A percentile compares a stretch with the other conserved stretches of the same genome.
Conservation (phyloP, 2,329 filamentous ascomycete species). For the Microascus cirrosus region DNA sequence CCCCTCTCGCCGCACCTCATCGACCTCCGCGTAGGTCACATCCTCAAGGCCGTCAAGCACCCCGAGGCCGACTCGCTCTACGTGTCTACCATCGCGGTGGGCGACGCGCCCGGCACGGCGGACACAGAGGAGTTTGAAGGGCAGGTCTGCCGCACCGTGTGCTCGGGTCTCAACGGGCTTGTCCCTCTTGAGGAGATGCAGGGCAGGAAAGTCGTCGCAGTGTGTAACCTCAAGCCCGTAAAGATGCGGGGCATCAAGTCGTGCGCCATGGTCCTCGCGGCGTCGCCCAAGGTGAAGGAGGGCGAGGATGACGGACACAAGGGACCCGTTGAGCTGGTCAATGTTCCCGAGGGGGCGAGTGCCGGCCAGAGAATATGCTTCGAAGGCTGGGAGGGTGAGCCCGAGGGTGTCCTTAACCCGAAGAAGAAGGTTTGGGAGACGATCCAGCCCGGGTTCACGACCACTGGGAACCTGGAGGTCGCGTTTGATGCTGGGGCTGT, state of each 20-base stretch:
- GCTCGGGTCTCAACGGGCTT: slow-evolving; percentile 90
- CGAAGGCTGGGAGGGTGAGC: slow-evolving; percentile 87
- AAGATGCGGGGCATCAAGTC: slow-evolving; percentile 88
- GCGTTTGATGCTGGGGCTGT: slow-evolving; percentile 74
- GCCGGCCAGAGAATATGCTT: slow-evolving; percentile 88
- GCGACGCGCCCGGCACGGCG: slow-evolving; percentile 67
- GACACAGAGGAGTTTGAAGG: slow-evolving; percentile 89
- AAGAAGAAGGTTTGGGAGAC: slow-evolving; percentile 99
- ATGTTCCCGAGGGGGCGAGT: slow-evolving; percentile 63
- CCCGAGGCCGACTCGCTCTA: slow-evolving; percentile 94
- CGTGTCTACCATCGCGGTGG: slow-evolving; percentile 91
- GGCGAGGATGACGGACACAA: slow-evolving; percentile 79
- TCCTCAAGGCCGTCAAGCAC: slow-evolving; percentile 90
- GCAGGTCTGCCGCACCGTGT: slow-evolving; percentile 86
- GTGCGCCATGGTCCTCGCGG: slow-evolving; percentile 85
- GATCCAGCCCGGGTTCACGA: slow-evolving; percentile 93
- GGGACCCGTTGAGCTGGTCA: slow-evolving; percentile 85
- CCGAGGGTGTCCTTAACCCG: slow-evolving; percentile 87
- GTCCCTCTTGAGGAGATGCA: slow-evolving; percentile 95
- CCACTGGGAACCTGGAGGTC: slow-evolving; percentile 68
- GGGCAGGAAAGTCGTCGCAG: slow-evolving; percentile 83
- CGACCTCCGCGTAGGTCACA: slow-evolving; percentile 92
- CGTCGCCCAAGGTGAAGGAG: slow-evolving; percentile 71
- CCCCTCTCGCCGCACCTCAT: slow-evolving; percentile 77
- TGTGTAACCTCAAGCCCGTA: slow-evolving; percentile 97